A percentile compares a stretch with the other conserved stretches of the same genome.
phyloP scores from a whole-genome alignment of 2,329 filamentous ascomycete genomes.

The Apiospora arundinis region DNA sequence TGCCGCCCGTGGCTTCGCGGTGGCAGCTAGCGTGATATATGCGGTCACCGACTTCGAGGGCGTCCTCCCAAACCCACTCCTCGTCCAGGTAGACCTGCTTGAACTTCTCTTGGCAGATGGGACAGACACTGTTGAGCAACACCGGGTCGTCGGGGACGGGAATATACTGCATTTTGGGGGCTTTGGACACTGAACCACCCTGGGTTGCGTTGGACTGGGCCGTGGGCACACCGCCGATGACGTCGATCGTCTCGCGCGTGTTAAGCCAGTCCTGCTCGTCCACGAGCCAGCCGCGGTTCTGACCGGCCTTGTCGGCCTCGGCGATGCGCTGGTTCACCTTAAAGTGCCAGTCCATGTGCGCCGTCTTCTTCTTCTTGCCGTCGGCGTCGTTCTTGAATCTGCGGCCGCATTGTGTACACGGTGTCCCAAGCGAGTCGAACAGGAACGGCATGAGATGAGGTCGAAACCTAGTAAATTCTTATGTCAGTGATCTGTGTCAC shows the following conservation, averaged over 20 bases:
- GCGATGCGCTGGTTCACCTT: slow-evolving; percentile 87
- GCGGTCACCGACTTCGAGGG: slow-evolving; percentile 75
- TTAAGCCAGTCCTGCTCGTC: slow-evolving; percentile 94
- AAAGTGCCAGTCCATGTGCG: slow-evolving; percentile 99
- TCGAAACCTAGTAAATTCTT: slow-evolving; percentile 62
- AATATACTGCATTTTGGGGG: slow-evolving; percentile 72
- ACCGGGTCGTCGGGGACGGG: slow-evolving; percentile 81
- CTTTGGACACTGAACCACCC: slow-evolving; percentile 50
- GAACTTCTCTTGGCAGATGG: slow-evolving; percentile 95
- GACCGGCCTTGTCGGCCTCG: slow-evolving; percentile 83
- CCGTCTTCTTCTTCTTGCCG: slow-evolving; percentile 84
- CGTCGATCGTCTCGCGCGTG: slow-evolving; percentile 80
- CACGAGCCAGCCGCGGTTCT: slow-evolving; percentile 94
- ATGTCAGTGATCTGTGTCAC: background rate
- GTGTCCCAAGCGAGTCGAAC: slow-evolving; percentile 82
- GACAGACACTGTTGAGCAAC: slow-evolving; percentile 79
- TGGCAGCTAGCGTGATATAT: slow-evolving; percentile 93
- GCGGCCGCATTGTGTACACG: slow-evolving; percentile 90
- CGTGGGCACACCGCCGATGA: slow-evolving; percentile 51
- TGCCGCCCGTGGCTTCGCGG: slow-evolving; percentile 70
- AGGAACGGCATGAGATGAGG: slow-evolving; percentile 75
- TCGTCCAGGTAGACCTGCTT: slow-evolving; percentile 92
- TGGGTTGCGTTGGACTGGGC: slow-evolving; percentile 47
- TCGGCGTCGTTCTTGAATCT: slow-evolving; percentile 80
- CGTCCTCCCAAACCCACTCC: slow-evolving; percentile 97